Evolutionary conservation across 164 flowering plant genomes (phyloP), one percentile per base, ranked within the genome.

Genomic region (Chimonanthus salicifolius): DNA sequence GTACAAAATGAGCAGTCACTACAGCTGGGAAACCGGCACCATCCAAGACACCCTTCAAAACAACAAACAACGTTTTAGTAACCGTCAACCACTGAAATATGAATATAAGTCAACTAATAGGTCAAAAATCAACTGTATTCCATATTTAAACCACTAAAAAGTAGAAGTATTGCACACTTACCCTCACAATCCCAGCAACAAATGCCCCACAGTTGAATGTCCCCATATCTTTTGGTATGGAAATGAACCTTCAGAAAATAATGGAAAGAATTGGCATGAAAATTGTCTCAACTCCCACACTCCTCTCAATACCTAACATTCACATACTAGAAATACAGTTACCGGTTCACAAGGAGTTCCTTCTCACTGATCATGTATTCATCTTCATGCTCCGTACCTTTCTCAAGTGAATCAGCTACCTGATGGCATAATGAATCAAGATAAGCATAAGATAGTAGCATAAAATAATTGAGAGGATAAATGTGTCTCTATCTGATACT

Each of bases 321-420:
- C 45, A 66, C n/a, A 54, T 11, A 54, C 60, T 33, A 18, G n/a
- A 13, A 44, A 66, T 8, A 66, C 10, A 10, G 15, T 7, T 66
- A 92, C 99, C 94, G 81, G 78, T 94, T 94, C 54, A 92, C 97
- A 70, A 94, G 93, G 70, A 93, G 98, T 84, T 96, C 99, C 78
- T 94, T 95, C 88, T 96, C 99, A 84, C 99, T 96, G 77, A 96
- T 96, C 99, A 96, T 96, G 85, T 96, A 96, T 80, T 96, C 99
- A 83, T 96, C 99, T 85, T 96, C 99, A 79, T 96, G 97, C 81
- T 96, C 99, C 49, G 99, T 96, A 69, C 99, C 99, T 82, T 96
- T 96, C 82, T 96, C 99, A 79, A 96, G 99, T 67, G 99, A 96
- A 79, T 96, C 99, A 69, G 99, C 99, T 15, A 90, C 98, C 99